Evolutionary conservation across 192 early-diverging fungal species (phyloP).

Genomic region (Phycomyces nitens): DNA sequence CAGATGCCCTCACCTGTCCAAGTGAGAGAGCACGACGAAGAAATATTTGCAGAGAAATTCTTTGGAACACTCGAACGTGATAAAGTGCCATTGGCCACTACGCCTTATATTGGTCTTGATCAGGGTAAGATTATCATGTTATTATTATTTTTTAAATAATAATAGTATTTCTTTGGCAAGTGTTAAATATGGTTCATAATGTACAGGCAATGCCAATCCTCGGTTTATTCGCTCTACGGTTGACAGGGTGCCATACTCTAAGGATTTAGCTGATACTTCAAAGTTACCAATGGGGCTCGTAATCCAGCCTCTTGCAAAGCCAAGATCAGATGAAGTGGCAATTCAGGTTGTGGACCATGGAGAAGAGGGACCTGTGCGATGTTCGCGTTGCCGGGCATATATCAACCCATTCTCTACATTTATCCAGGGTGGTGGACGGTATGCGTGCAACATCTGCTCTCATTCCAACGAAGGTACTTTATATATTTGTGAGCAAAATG

Average conservation of each 20-base stretch:
- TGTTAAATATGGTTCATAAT: too few relatives aligned
- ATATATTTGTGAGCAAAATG: too few relatives aligned
- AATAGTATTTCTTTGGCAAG: too few relatives aligned
- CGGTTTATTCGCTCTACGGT: constrained; percentile 88
- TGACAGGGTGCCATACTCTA: constrained; percentile 82
- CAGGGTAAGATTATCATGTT: constrained; percentile 54
- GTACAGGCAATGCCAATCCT: constrained; percentile 76
- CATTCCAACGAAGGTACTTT: constrained; percentile 74
- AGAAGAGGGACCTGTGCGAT: constrained; percentile 85
- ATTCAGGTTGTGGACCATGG: constrained; percentile 88
- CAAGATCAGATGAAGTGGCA: constrained; percentile 80
- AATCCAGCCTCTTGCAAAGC: constrained; percentile 90
- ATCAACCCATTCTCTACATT: constrained; percentile 89
- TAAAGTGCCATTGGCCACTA: constrained; percentile 76
- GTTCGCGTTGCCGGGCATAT: constrained; percentile 90
- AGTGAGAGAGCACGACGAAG: constrained; percentile 84
- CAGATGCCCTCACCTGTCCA: constrained; percentile 89
- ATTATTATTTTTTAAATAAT: too few relatives aligned
- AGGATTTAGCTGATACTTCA: constrained; percentile 76
- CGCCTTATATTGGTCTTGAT: constrained; percentile 82
- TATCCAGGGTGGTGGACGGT: constrained; percentile 86
- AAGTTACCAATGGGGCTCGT: constrained; percentile 84
- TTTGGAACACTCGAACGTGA: constrained; percentile 71
- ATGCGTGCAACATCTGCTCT: constrained; percentile 90
- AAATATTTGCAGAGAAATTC: constrained; percentile 58